Percentiles rank a stretch among this genome's conserved stretches.
Conservation (phyloP, 805 yeast genomes). For the Tetrapisispora arboricola region DNA sequence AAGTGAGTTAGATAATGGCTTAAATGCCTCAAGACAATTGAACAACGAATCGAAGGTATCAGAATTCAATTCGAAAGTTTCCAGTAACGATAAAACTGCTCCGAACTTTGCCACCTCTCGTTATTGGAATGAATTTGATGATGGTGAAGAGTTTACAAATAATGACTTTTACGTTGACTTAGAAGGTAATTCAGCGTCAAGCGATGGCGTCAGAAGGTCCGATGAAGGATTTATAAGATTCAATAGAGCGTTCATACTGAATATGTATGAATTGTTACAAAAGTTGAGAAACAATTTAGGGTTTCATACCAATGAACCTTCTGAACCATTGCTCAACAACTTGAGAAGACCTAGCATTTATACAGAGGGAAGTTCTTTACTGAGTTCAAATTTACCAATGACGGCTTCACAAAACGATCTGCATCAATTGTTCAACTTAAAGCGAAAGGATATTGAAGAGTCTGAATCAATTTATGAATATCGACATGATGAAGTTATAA, state of each 20-base stretch:
- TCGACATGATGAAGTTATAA: constrained; percentile 25
- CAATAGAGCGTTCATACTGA: constrained; percentile 16
- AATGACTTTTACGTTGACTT: constrained; percentile 7
- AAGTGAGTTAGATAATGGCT: not conserved
- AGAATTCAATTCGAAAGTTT: too few species aligned
- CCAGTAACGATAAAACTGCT: too few species aligned
- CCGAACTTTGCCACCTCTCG: too few species aligned
- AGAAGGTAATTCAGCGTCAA: not conserved
- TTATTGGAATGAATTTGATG: constrained; percentile 30
- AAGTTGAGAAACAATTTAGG: constrained; percentile 9
- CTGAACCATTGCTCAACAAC: constrained; percentile 1
- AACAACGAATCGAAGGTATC: too few species aligned
- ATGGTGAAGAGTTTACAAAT: constrained; percentile 19
- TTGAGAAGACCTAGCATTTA: not conserved
- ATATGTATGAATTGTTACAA: constrained; percentile 14
- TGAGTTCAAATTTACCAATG: not conserved
- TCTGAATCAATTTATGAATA: constrained; percentile 21
- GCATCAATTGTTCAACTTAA: constrained; percentile 11
- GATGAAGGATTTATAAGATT: constrained; percentile 21
- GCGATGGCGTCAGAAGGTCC: not conserved
- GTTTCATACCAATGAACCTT: not conserved
- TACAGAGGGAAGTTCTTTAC: constrained; percentile 2
- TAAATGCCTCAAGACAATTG: too few species aligned
- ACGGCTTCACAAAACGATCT: constrained; percentile 9
- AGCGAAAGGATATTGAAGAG: constrained; percentile 14